phyloP scores from a whole-genome alignment of 2,329 filamentous ascomycete species.

The Colletotrichum trifolii region DNA sequence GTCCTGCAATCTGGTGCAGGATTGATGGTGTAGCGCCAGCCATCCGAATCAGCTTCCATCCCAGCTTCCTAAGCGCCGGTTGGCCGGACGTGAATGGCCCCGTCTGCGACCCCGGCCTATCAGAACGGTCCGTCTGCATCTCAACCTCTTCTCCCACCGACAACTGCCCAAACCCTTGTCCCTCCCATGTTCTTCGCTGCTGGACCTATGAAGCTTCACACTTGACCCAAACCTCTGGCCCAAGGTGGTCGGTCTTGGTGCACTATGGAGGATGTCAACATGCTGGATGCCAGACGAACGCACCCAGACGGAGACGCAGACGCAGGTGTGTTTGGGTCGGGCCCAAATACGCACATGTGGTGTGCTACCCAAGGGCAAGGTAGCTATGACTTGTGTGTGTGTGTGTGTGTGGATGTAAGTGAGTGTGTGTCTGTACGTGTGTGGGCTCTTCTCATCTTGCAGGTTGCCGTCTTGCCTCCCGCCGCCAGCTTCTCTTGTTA shows the following conservation, averaged over 20 bases:
- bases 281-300: background rate
- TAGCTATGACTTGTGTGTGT: background rate
- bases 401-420: constrained; percentile 7
- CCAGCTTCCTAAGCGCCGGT: constrained; percentile 60
- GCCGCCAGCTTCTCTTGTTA: constrained; percentile 23
- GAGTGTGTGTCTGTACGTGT: constrained; percentile 4
- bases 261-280: constrained; percentile 13
- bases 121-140: constrained; percentile 48
- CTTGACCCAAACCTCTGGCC: constrained; percentile 20
- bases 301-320: background rate
- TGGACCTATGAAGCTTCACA: constrained; percentile 33
- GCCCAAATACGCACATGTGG: constrained; percentile 15
- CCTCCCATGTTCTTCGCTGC: constrained; percentile 32
- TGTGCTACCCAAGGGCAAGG: background rate
- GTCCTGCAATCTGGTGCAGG: constrained; percentile 50
- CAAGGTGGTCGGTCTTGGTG: constrained; percentile 8
- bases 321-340: constrained; percentile 22
- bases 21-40: constrained; percentile 55
- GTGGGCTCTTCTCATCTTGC: constrained; percentile 33
- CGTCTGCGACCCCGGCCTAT: constrained; percentile 54
- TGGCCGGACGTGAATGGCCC: constrained; percentile 48
- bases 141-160: constrained; percentile 43
- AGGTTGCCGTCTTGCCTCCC: constrained; percentile 29
- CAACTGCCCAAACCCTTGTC: constrained; percentile 39
- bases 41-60: constrained; percentile 53